Conservation (phyloP, 163 green algal genomes). For the Prototheca cutis region DNA sequence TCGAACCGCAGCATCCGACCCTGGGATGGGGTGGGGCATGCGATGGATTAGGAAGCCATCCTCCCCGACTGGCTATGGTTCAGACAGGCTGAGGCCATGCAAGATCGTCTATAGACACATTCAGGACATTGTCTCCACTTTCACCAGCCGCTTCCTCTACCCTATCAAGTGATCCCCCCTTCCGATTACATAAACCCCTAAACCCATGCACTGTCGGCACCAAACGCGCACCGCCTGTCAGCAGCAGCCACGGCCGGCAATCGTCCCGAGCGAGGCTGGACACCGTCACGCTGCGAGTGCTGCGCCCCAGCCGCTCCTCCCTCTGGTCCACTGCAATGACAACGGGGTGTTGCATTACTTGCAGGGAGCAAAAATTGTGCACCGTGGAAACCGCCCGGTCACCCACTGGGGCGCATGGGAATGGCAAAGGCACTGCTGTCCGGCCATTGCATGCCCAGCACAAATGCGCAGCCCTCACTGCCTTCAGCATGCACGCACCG, state of each 20-base stretch:
- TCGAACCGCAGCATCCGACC: conserved; percentile 10
- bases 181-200: background rate
- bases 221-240: conserved; percentile 8
- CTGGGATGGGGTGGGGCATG: background rate
- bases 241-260: conserved; percentile 17
- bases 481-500: background rate
- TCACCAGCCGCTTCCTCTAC: background rate
- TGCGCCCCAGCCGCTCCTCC: conserved; percentile 10
- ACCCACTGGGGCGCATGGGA: background rate
- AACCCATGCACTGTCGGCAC: background rate
- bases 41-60: background rate
- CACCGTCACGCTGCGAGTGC: conserved; percentile 3
- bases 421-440: background rate
- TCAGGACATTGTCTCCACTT: background rate
- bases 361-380: too few species aligned
- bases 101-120: background rate
- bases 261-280: conserved; percentile 13
- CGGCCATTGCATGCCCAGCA: background rate
- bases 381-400: background rate
- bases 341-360: background rate
- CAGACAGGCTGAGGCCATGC: background rate
- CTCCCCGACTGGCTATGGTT: background rate
- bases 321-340: conserved; percentile 15
- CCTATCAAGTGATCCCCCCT: too few species aligned
- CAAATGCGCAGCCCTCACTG: background rate